phyloP scores from a whole-genome alignment of 2,329 filamentous ascomycete species.

The Fusarium chuoi region DNA sequence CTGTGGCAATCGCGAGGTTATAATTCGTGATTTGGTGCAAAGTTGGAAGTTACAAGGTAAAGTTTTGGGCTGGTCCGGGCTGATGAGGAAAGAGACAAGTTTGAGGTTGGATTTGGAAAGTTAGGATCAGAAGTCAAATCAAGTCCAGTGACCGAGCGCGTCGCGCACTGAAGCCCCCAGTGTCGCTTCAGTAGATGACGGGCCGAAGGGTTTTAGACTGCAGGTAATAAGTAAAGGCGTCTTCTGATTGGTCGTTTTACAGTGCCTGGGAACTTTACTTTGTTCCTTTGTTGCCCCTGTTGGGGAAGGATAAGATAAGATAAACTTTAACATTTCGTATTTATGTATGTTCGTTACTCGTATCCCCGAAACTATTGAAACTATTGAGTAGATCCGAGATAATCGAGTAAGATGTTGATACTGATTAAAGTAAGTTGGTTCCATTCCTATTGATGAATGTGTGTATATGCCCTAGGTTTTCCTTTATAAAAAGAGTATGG shows the following conservation, averaged over 20 bases:
- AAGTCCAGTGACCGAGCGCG: conserved; percentile 14
- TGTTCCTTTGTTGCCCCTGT: conserved; percentile 12
- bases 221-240: conserved; percentile 14
- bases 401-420: neutral
- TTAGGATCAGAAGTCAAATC: conserved; percentile 28
- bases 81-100: conserved; percentile 12
- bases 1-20: neutral
- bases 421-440: neutral
- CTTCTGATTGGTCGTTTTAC: conserved; percentile 20
- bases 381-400: neutral
- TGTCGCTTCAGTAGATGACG: conserved; percentile 6
- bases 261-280: neutral
- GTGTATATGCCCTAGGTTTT: neutral
- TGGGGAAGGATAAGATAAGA: neutral
- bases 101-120: neutral
- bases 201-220: conserved; percentile 27
- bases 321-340: conserved; percentile 5
- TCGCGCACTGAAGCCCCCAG: conserved; percentile 22
- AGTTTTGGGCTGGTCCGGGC: neutral
- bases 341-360: neutral
- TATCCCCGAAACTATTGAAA: neutral
- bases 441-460: neutral
- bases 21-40: neutral
- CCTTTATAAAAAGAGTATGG: neutral
- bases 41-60: neutral